Evolutionary conservation across 2,329 filamentous ascomycete species (phyloP).

Genomic region (Penicillium palitans): DNA sequence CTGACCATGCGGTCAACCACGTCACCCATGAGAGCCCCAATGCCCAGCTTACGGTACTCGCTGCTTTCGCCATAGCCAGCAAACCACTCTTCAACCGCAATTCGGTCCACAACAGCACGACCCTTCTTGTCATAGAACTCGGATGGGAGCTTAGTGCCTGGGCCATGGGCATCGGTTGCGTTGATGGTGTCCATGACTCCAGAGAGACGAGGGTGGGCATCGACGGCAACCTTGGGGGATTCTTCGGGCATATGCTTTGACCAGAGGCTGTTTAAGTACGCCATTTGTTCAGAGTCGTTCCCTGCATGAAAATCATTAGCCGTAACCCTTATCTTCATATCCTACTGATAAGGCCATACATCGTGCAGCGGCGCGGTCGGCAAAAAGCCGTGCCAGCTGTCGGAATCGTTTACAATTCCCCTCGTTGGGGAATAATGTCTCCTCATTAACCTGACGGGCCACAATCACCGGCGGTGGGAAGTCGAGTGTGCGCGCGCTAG

Average conservation of each 20-base stretch:
- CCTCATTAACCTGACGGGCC: constrained; percentile 64
- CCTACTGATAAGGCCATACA: constrained; percentile 48
- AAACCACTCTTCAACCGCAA: constrained; percentile 92
- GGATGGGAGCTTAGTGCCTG: constrained; percentile 72
- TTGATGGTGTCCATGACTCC: constrained; percentile 96
- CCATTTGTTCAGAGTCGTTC: constrained; percentile 78
- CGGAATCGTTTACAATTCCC: constrained; percentile 71
- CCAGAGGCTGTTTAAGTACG: constrained; percentile 73
- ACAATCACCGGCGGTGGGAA: constrained; percentile 67
- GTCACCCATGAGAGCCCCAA: constrained; percentile 82
- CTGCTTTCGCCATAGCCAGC: constrained; percentile 76
- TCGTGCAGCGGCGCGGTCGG: constrained; percentile 66
- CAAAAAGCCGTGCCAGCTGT: constrained; percentile 68
- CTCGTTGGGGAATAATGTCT: constrained; percentile 80
- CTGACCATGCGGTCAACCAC: constrained; percentile 72
- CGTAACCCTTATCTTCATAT: not conserved
- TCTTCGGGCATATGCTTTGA: constrained; percentile 82
- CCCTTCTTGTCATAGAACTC: constrained; percentile 83
- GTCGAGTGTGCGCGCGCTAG: constrained; percentile 48
- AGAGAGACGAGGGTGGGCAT: constrained; percentile 77
- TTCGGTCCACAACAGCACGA: constrained; percentile 66
- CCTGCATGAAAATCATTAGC: constrained; percentile 28
- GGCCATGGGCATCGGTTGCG: constrained; percentile 79
- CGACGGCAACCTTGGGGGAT: constrained; percentile 70
- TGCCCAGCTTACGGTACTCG: constrained; percentile 87